A percentile compares a stretch with the other conserved stretches of the same genome.
Conservation (phyloP, 768 basidiomycete genomes). For the Nevesoporus exiguus region DNA sequence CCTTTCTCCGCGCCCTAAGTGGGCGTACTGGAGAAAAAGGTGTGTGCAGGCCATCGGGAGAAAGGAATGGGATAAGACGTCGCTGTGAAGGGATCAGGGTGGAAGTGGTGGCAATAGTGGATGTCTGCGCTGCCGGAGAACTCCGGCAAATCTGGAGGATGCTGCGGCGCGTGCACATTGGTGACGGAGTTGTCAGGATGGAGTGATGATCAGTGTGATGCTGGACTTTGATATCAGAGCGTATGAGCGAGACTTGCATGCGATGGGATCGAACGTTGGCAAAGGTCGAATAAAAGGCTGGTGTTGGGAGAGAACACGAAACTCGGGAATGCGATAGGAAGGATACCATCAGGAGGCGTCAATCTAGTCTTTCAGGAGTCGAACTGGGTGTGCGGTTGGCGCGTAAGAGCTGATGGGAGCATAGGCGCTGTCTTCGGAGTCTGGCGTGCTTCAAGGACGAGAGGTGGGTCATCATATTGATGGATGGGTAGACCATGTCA, state of each 20-base stretch:
- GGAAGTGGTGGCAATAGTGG: not conserved
- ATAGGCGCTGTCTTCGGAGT: not conserved
- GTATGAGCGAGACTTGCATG: not conserved
- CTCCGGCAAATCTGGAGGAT: not conserved
- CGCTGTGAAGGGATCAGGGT: not conserved
- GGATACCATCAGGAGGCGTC: not conserved
- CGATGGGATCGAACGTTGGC: not conserved
- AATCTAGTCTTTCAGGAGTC: not conserved
- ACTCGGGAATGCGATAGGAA: not conserved
- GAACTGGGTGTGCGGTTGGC: too few relatives aligned
- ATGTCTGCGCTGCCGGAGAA: not conserved
- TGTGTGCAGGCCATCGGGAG: not conserved
- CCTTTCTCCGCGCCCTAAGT: constrained; percentile 13
- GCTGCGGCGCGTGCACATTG: not conserved
- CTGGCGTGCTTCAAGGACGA: not conserved
- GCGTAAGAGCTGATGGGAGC: not conserved
- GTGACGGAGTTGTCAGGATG: too few relatives aligned
- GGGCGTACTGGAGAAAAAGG: constrained; percentile 17
- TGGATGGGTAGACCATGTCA: not conserved
- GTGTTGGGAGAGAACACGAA: too few relatives aligned
- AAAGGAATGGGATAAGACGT: not conserved
- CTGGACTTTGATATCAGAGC: not conserved
- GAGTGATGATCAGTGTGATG: not conserved
- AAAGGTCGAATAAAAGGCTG: not conserved
- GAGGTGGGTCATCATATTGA: not conserved